phyloP scores from a whole-genome alignment of 495 filamentous ascomycete species.

The Clavariopsis aquatica region DNA sequence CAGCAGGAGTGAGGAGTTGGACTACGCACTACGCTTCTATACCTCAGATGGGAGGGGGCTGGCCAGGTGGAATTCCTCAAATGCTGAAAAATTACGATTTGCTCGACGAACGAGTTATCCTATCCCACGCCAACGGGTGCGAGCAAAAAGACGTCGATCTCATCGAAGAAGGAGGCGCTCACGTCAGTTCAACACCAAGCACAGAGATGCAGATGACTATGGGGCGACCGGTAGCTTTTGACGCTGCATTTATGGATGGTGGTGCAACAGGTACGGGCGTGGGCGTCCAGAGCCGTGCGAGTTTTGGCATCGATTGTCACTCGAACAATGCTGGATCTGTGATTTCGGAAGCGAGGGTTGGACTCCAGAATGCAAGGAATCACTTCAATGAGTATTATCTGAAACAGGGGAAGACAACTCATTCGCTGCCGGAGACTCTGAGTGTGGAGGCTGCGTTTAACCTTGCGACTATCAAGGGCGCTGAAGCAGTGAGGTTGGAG shows the following conservation, averaged over 20 bases:
- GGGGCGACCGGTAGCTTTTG: constrained; percentile 16
- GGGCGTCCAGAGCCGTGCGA: constrained; percentile 21
- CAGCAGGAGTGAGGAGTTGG: constrained; percentile 1
- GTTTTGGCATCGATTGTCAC: constrained; percentile 56
- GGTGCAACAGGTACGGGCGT: neutral
- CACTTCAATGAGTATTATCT: constrained; percentile 40
- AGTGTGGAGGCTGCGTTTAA: constrained; percentile 52
- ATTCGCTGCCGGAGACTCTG: constrained; percentile 41
- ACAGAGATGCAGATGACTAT: constrained; percentile 40
- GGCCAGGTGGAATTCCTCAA: neutral
- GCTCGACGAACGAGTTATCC: constrained; percentile 22
- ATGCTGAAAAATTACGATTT: constrained; percentile 16
- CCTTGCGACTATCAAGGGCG: constrained; percentile 53
- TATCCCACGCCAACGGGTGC: constrained; percentile 22
- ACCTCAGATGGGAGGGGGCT: constrained; percentile 13
- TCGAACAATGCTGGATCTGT: constrained; percentile 48
- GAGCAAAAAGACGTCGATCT: constrained; percentile 23
- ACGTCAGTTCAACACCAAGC: constrained; percentile 35
- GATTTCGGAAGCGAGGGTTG: constrained; percentile 50
- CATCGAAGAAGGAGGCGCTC: constrained; percentile 22
- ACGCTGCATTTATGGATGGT: constrained; percentile 12
- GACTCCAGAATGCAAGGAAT: constrained; percentile 48
- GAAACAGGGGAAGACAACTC: constrained; percentile 38
- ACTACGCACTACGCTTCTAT: constrained; percentile 16
- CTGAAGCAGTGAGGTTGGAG: constrained; percentile 49